Conservation (phyloP, 352 stramenopile genomes). For the Pythium plurisporium region DNA sequence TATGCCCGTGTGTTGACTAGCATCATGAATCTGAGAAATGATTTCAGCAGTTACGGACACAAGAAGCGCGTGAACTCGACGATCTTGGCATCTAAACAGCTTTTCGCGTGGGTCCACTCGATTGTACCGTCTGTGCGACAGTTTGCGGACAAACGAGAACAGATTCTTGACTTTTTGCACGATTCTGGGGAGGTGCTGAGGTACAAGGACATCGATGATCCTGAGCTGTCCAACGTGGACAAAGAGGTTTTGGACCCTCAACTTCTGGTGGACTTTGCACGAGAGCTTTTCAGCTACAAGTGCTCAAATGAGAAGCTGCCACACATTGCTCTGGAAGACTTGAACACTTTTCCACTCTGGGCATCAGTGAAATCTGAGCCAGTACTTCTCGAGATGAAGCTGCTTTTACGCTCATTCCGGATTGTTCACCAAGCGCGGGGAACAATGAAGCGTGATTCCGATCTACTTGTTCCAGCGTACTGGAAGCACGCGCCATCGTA, state of each 20-base stretch:
- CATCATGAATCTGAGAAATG: background rate
- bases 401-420: background rate
- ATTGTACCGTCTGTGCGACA: background rate
- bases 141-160: background rate
- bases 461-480: background rate
- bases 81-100: background rate
- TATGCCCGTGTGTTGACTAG: background rate
- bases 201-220: background rate
- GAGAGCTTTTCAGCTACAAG: background rate
- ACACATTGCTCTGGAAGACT: background rate
- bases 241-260: background rate
- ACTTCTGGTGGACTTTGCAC: background rate
- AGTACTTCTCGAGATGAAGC: conserved; percentile 4
- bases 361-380: background rate
- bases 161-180: background rate
- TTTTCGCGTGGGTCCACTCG: background rate
- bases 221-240: background rate
- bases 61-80: background rate
- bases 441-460: background rate
- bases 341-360: background rate
- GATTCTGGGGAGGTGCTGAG: background rate
- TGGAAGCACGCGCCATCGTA: background rate
- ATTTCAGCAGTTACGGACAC: background rate
- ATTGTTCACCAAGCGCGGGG: background rate
- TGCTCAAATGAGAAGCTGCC: background rate